phyloP scores from a whole-genome alignment of 306 rosid genomes.

The Abrus pulchellus region DNA sequence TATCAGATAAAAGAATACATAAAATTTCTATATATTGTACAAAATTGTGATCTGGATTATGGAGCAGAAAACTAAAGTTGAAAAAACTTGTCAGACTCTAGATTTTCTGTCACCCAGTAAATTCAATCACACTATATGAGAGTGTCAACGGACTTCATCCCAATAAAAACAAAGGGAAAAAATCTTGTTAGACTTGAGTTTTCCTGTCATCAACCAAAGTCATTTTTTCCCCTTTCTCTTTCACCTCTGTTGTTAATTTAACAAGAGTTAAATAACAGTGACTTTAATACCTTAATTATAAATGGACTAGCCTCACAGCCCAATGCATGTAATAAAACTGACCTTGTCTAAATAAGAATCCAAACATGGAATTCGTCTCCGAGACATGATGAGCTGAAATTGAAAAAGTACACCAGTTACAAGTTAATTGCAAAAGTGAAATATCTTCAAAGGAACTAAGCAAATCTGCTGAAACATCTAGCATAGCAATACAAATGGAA shows the following conservation, averaged over 20 bases:
- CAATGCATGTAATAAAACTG: slow-evolving; percentile 20
- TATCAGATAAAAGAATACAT: background rate
- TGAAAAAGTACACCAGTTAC: slow-evolving; percentile 39
- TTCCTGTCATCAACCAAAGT: slow-evolving; percentile 27
- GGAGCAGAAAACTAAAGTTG: background rate
- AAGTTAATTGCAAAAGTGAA: slow-evolving; percentile 34
- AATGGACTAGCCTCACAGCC: slow-evolving; percentile 1
- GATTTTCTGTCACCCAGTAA: background rate
- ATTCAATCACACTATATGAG: background rate
- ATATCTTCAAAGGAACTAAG: background rate
- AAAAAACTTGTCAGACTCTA: background rate
- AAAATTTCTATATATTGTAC: background rate
- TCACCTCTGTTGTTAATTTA: background rate
- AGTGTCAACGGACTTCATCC: slow-evolving; percentile 1
- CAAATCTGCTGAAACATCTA: background rate
- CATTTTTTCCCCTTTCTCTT: background rate
- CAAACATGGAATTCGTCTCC: slow-evolving; percentile 94
- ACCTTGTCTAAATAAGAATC: slow-evolving; percentile 98
- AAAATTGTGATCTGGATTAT: background rate
- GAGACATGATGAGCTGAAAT: slow-evolving; percentile 92
- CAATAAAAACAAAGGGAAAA: slow-evolving; percentile 9
- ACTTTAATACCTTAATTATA: background rate
- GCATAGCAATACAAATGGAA: background rate
- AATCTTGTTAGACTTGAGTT: background rate
- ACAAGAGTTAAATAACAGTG: background rate